These are phyloP conservation scores for Daldinia sp. DNA, from an alignment of 2,329 filamentous ascomycete genomes.

Conservation along the genomic window DNA sequence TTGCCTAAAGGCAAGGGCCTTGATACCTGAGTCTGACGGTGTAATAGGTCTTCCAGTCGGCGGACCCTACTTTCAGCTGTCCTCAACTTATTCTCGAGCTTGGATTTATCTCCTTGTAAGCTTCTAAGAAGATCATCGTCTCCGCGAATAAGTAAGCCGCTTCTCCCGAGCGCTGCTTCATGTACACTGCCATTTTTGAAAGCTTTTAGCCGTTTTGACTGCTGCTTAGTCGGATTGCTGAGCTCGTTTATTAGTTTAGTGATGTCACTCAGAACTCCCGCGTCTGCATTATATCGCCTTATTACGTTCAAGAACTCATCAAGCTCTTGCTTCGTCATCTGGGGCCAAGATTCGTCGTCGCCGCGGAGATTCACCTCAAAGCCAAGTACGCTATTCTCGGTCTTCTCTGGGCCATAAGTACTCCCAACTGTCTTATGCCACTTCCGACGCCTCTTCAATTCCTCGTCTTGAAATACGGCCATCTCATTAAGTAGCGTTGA, in stretches of 20 bases:
- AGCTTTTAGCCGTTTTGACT: conserved; percentile 84
- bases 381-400: conserved; percentile 75
- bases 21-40: conserved; percentile 75
- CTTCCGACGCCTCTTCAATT: conserved; percentile 84
- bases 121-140: conserved; percentile 81
- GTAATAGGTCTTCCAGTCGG: conserved; percentile 89
- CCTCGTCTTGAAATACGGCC: conserved; percentile 90
- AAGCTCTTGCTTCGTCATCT: conserved; percentile 77
- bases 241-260: conserved; percentile 80
- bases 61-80: conserved; percentile 90
- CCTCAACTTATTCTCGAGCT: conserved; percentile 75
- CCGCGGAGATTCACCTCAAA: conserved; percentile 87
- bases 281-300: conserved; percentile 70
- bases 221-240: conserved; percentile 82
- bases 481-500: conserved; percentile 91
- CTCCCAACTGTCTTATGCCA: conserved; percentile 89
- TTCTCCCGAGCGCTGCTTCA: conserved; percentile 86
- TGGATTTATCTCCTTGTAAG: conserved; percentile 84
- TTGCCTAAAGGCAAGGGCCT: conserved; percentile 60
- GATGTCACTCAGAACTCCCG: conserved; percentile 74
- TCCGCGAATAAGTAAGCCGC: conserved; percentile 84
- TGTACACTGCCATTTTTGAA: conserved; percentile 98
- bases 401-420: conserved; percentile 70
- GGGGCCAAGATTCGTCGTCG: conserved; percentile 82
- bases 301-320: conserved; percentile 75